Base-by-base conservation (phyloP, 805 yeast genomes). In the Yamadazyma paraphyllophila region DNA sequence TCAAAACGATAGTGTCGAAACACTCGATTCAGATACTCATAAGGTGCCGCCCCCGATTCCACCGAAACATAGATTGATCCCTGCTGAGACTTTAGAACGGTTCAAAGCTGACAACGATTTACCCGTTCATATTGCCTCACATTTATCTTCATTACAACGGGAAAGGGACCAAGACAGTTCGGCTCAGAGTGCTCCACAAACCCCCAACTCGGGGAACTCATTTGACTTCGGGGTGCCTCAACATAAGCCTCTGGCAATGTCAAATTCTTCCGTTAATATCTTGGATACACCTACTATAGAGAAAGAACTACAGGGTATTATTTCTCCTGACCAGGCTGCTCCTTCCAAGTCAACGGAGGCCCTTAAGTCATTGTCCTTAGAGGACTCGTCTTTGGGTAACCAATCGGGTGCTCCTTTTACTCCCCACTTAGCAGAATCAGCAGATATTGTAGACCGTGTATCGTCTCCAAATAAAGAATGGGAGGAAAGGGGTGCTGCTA, bases 401-500 rank as follows among this genome's bases (percentile, higher is more conserved):
- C n/a, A n/a, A 5, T 46, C 48, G 20, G 53, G 52, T 8, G 14
- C 13, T 34, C 12, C 40, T 13, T 49, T 42, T 17, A 47, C 44
- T 7, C 41, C 46, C 20, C 51, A 44, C 25, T 15, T 12, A 13
- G 25, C 29, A 30, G 36, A 20, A 20, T 6, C 24, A 20, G 6
- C 6, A 20, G 24, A 20, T 6, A 20, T 20, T 20, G 24, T 20
- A 6, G 24, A 20, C 24, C 24, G 6, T 20, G 24, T 20, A 20
- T 20, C 24, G 24, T 20, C 24, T 8, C 29, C 17, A n/a, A 47
- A 45, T 6, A 56, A 59, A 7, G 58, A 60, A 5, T 69, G 74
- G 75, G 51, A 50, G 13, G 60, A 64, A 29, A 57, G 54, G 32
- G 74, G 73, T 1, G 69, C 71, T 10, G 75, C 74, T 1, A 58